phyloP scores from a whole-genome alignment of 805 yeast species.

The Kregervanrija fluxuum region DNA sequence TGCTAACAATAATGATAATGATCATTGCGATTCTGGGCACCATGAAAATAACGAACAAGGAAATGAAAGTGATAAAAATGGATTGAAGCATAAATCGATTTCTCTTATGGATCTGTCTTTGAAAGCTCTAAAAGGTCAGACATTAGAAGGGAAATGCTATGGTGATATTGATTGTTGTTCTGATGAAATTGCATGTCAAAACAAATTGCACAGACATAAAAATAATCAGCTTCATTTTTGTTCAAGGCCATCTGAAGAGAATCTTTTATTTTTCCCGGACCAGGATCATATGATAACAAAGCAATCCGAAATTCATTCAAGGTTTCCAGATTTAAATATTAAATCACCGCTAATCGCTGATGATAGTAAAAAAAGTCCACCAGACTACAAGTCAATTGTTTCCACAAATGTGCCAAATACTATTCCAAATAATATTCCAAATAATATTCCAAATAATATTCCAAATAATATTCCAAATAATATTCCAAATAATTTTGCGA shows the following conservation, averaged over 20 bases:
- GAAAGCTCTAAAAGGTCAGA: conserved; percentile 22
- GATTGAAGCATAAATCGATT: conserved; percentile 4
- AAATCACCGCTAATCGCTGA: conserved; percentile 25
- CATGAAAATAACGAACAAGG: neutral
- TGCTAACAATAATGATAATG: neutral
- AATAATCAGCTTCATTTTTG: conserved; percentile 25
- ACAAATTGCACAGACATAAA: conserved; percentile 15
- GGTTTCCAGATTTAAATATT: conserved; percentile 26
- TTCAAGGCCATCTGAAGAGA: conserved; percentile 28
- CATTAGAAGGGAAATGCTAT: conserved; percentile 25
- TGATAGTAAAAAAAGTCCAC: neutral
- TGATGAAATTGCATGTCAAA: conserved; percentile 17
- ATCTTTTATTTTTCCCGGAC: conserved; percentile 24
- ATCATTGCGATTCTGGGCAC: neutral
- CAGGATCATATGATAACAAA: conserved; percentile 20
- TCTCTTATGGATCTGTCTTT: conserved; percentile 27
- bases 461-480: too few relatives aligned
- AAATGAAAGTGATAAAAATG: conserved; percentile 2
- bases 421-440: neutral
- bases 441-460: too few relatives aligned
- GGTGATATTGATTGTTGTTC: conserved; percentile 26
- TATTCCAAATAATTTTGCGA: too few relatives aligned
- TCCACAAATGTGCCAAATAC: neutral
- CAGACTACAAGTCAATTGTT: neutral
- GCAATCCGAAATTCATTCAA: conserved; percentile 17